Conservation (phyloP, 2,329 filamentous ascomycete genomes). For the Aspergillus costaricaensis region DNA sequence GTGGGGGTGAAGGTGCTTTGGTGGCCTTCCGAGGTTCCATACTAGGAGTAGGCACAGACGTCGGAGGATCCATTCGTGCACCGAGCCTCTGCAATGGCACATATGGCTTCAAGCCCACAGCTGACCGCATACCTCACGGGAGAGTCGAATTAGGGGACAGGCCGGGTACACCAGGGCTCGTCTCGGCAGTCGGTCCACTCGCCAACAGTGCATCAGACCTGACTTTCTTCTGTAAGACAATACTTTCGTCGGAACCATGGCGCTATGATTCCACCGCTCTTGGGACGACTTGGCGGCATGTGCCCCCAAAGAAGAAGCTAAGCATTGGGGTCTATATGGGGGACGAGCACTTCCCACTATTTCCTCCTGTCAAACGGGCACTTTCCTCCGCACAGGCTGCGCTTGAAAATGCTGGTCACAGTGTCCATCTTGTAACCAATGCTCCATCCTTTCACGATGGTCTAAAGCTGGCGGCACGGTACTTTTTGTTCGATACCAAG, state of each 20-base stretch:
- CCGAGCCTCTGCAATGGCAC: slow-evolving; percentile 38
- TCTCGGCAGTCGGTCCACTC: slow-evolving; percentile 24
- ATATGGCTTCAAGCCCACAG: slow-evolving; percentile 41
- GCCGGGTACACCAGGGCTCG: slow-evolving; percentile 22
- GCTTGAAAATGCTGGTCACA: not conserved
- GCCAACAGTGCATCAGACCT: slow-evolving; percentile 22
- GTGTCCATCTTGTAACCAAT: not conserved
- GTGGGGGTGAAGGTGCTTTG: slow-evolving; percentile 40
- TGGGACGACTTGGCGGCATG: not conserved
- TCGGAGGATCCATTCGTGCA: slow-evolving; percentile 41
- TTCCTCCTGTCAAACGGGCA: not conserved
- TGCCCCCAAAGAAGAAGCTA: slow-evolving; percentile 10
- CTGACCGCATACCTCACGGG: slow-evolving; percentile 32
- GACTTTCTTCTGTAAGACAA: slow-evolving; percentile 12
- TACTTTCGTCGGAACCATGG: not conserved
- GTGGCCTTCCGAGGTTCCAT: slow-evolving; percentile 40
- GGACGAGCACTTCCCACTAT: not conserved
- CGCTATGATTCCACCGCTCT: not conserved
- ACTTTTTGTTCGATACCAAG: not conserved
- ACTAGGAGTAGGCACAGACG: slow-evolving; percentile 40
- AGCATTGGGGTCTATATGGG: not conserved
- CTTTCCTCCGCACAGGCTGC: not conserved
- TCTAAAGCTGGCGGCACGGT: not conserved
- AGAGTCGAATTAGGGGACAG: slow-evolving; percentile 25
- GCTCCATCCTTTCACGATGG: not conserved